Evolutionary conservation across 306 rosid genomes (phyloP).

Genomic region (Pyrus communis): DNA sequence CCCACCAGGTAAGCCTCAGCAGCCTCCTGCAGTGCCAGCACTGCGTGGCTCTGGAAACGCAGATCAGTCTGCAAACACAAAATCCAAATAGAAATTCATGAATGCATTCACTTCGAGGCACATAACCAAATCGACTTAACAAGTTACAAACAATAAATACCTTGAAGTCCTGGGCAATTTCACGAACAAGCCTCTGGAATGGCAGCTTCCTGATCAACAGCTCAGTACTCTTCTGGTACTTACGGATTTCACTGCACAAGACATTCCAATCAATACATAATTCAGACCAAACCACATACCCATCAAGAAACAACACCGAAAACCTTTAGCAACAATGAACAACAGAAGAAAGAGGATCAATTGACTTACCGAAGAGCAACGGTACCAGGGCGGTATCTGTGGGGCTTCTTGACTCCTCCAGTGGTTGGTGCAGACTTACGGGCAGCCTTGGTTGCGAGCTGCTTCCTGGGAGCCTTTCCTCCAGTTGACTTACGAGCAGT

Average conservation of each 20-base stretch:
- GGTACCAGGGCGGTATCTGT: constrained; percentile 91
- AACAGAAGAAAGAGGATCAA: not conserved
- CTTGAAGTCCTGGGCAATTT: constrained; percentile 95
- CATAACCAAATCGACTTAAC: not conserved
- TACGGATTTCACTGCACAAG: constrained; percentile 67
- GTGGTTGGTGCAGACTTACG: constrained; percentile 97
- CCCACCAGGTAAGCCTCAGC: constrained; percentile 63
- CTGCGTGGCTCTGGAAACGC: constrained; percentile 97
- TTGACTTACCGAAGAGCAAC: constrained; percentile 73
- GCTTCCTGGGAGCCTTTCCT: constrained; percentile 97
- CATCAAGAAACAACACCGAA: not conserved
- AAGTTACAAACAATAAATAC: constrained; percentile 10
- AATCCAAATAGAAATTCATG: not conserved
- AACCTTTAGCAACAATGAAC: not conserved
- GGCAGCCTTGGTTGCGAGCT: constrained; percentile 97
- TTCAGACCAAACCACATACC: not conserved
- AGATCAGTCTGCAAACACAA: constrained; percentile 60
- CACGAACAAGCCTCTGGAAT: constrained; percentile 91
- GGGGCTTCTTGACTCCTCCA: constrained; percentile 96
- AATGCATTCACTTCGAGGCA: not conserved
- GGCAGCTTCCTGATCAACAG: constrained; percentile 85
- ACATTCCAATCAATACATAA: not conserved
- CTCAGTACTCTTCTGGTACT: constrained; percentile 93
- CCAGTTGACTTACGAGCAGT: constrained; percentile 96
- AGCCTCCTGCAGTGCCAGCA: constrained; percentile 84